Evolutionary conservation across 805 yeast genomes (phyloP).

Genomic region (Wickerhamomyces hampshirensis): DNA sequence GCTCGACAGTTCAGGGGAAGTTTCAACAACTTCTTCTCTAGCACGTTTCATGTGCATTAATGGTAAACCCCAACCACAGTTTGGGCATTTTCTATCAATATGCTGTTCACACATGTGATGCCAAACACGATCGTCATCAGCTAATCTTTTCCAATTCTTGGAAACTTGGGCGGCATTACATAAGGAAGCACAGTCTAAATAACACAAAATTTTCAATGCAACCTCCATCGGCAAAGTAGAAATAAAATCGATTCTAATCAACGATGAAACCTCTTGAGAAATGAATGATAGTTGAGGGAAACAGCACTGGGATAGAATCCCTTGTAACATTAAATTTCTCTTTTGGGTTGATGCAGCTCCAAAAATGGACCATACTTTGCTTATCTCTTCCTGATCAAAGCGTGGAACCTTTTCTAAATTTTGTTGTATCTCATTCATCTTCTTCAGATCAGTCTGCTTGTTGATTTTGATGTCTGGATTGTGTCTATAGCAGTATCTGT

Average conservation of each 20-base stretch:
- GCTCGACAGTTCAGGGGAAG: slow-evolving; percentile 10
- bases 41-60: slow-evolving; percentile 83
- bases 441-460: slow-evolving; percentile 57
- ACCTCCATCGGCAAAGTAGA: slow-evolving; percentile 82
- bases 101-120: slow-evolving; percentile 98
- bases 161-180: slow-evolving; percentile 94
- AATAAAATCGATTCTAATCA: slow-evolving; percentile 86
- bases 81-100: slow-evolving; percentile 94
- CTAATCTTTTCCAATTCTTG: slow-evolving; percentile 77
- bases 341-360: slow-evolving; percentile 67
- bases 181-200: slow-evolving; percentile 87
- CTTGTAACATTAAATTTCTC: slow-evolving; percentile 73
- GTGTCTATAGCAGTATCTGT: slow-evolving; percentile 84
- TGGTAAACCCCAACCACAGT: slow-evolving; percentile 99
- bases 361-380: slow-evolving; percentile 81
- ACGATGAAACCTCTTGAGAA: slow-evolving; percentile 68
- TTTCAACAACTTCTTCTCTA: slow-evolving; percentile 34
- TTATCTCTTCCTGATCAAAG: slow-evolving; percentile 72
- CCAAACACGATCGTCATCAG: slow-evolving; percentile 97
- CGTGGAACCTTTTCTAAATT: slow-evolving; percentile 54
- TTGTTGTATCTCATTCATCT: slow-evolving; percentile 60
- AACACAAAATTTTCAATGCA: slow-evolving; percentile 78
- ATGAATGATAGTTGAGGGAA: slow-evolving; percentile 90
- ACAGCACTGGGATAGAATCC: slow-evolving; percentile 84
- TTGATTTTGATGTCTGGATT: slow-evolving; percentile 82